phyloP scores from a whole-genome alignment of 2,329 filamentous ascomycete species.

The Sclerotinia trifoliorum region DNA sequence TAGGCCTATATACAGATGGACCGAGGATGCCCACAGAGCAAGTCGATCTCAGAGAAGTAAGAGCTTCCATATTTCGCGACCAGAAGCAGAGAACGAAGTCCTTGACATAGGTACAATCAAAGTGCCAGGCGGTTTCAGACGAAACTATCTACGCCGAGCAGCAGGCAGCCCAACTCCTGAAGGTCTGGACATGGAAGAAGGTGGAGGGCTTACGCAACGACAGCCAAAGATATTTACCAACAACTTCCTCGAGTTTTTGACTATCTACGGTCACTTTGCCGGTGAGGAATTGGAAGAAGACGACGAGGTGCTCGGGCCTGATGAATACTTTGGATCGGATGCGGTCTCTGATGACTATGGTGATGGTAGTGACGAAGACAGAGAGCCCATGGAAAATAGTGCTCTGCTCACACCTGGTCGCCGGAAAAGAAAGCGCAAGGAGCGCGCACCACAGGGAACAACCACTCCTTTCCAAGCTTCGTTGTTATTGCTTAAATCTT shows the following conservation, averaged over 20 bases:
- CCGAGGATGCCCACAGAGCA: constrained; percentile 73
- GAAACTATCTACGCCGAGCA: constrained; percentile 80
- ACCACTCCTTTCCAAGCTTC: constrained; percentile 78
- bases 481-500: constrained; percentile 89
- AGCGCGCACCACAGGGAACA: constrained; percentile 69
- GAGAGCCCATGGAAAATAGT: constrained; percentile 84
- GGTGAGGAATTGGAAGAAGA: constrained; percentile 97
- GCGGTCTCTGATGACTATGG: constrained; percentile 60
- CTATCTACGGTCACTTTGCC: constrained; percentile 94
- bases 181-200: constrained; percentile 40
- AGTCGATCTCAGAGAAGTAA: constrained; percentile 73
- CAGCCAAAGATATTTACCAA: constrained; percentile 72
- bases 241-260: constrained; percentile 94
- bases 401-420: constrained; percentile 75
- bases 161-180: constrained; percentile 60
- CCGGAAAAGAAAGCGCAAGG: constrained; percentile 73
- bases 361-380: constrained; percentile 61
- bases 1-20: constrained; percentile 93
- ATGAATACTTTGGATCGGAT: constrained; percentile 87
- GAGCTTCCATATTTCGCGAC: constrained; percentile 78
- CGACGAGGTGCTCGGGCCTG: constrained; percentile 80
- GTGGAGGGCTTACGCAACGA: constrained; percentile 39
- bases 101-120: constrained; percentile 89
- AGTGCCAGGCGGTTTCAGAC: constrained; percentile 87
- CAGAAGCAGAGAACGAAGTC: constrained; percentile 74